Evolutionary conservation across 768 basidiomycete genomes (phyloP), one percentile per base, ranked within the genome.

Genomic region (Trametes coccinea): DNA sequence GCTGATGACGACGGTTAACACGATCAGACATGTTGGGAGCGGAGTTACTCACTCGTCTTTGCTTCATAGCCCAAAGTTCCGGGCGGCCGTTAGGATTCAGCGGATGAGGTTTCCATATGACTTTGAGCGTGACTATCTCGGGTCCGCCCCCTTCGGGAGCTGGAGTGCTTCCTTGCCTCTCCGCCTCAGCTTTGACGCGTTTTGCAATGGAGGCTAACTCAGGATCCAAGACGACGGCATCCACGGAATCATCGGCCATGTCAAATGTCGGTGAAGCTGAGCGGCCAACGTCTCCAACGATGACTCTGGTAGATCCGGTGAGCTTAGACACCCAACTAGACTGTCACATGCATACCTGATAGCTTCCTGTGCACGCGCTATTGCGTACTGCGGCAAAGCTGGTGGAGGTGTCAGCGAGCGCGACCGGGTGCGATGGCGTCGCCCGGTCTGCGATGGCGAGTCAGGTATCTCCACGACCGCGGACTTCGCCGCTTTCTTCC

Each of bases 321-420:
- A 49, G 6, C 11, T 9, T 14, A 1, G 30, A 5, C 4, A 2
- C 7, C 6, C 4, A 33, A 2, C 1, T 4, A 5, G 30, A 27
- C 30, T 33, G 27, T 31, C 4, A 22, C 31, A 49, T n/a, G 41
- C 41, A 43, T 31, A 91, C 91, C 85, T 80, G 51, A 91, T 82
- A 16, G 89, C 72, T 39, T 81, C 76, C 43, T 80, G 81, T 13
- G 88, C 86, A 56, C 79, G 78, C 66, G 83, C 79, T 0, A 87
- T 75, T 57, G 85, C 80, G 33, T 83, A 76, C 9, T 73, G 69
- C 2, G 87, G 75, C 13, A 92, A 72, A 39, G 77, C 78, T 0
- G 90, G 91, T 4, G 90, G 90, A 2, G 91, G 90, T 0, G 90
- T 93, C 41, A 92, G 81, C 3, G 90, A 93, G 27, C 79, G 75